Base-by-base conservation (phyloP, 495 filamentous ascomycete species). In the Aeminium ludgeri region DNA sequence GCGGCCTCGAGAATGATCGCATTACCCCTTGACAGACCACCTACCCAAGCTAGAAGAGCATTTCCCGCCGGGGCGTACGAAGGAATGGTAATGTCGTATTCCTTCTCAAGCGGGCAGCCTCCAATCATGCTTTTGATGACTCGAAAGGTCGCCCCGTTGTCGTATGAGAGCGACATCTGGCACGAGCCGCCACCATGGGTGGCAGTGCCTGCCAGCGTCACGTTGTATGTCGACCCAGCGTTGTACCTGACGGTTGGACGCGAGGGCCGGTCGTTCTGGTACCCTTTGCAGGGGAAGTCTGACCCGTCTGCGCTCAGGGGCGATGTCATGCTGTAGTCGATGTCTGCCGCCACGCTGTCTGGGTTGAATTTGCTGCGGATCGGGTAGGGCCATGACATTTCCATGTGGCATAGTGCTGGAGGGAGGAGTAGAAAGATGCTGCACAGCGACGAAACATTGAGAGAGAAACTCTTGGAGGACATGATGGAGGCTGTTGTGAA, bases 251-350 rank as follows among this genome's bases (percentile, higher is more conserved):
- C 67, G 2, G 65, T 63, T 8, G 66, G 40, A 36, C 62, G 70
- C 16, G 65, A 60, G 10, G 63, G 32, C 12, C 61, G 67, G 36
- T 62, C 43, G n/a, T 59, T 60, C 16, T 72, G 68, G 52, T 79
- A 73, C n/a, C 71, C 71, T 62, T 79, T 79, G 68, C 78, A 81
- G 3, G 76, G 72, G 53, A 65, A 80, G 54, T 76, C 58, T 17
- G 61, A 57, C 16, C 71, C 68, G 30, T 41, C 48, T 3, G 40
- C 41, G 28, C 50, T 52, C 40, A 78, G 65, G 10, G 77, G 76
- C 4, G 64, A 55, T 1, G 67, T 71, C 55, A 73, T 71, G 45
- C 53, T 53, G 57, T 68, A 74, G 34, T 49, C 66, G 43, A 61
- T 61, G 36, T 64, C 49, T 29, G 36, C 38, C 13, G 53, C 36